Evolutionary conservation across 495 filamentous ascomycete genomes (phyloP), one percentile per base, ranked within the genome.

Genomic region (Podospora sp.): DNA sequence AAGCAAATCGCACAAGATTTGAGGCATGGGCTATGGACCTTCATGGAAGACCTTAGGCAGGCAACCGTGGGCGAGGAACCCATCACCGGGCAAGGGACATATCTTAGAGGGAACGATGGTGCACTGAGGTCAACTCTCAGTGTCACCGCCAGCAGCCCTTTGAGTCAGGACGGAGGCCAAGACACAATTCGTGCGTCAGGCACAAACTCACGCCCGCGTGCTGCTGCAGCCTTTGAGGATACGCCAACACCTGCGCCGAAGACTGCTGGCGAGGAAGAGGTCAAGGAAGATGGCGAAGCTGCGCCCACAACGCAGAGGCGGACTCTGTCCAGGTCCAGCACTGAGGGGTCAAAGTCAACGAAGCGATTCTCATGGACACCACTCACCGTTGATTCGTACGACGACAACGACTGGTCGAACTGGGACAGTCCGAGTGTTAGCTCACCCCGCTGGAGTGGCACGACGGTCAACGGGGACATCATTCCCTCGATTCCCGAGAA

Each of bases 31-130:
- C 80, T 98, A n/a, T 95, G 92, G 92, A 97, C 92, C 16, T 99
- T 98, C 76, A 85, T 97, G 67, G 95, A 98, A 73, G 95, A 98
- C 77, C 85, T 99, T 26, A 84, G 93, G 68, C 95, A 99, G 79
- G 95, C 92, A 16, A 96, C 95, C 2, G 92, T 97, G 14, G 95
- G 94, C 49, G 95, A 98, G 33, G 95, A 98, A 77, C 91, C 87
- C 12, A 87, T 92, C 65, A 87, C 82, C 62, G 88, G 85, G 49
- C 84, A 81, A 20, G 80, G 78, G 25, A 61, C 77, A 70, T 72
- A 81, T 76, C 65, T 81, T 68, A 68, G 75, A 16, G 72, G 71
- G 16, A 62, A 24, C 16, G 69, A 76, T 51, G 75, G 73, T 40
- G 73, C 82, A 80, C 70, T 78, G 81, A 64, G 73, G 78, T 56